A percentile compares a stretch with the other conserved stretches of the same genome.
Evolutionary conservation across 768 basidiomycete genomes (phyloP).

Genomic region (Leccinum rimulosum): DNA sequence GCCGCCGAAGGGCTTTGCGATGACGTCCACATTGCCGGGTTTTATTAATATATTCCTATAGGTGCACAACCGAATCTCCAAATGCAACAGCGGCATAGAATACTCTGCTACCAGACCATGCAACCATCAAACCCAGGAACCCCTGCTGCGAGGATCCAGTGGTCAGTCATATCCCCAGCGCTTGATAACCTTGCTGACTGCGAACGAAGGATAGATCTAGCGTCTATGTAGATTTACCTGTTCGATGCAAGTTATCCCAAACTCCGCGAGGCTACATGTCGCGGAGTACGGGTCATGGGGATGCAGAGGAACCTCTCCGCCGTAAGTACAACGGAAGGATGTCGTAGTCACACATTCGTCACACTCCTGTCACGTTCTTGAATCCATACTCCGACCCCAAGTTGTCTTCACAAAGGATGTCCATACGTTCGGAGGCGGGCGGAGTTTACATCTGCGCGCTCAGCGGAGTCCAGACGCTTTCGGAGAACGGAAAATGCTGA

Average conservation of each 20-base stretch:
- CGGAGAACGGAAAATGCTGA: neutral
- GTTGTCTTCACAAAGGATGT: too few relatives aligned
- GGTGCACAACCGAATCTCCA: neutral
- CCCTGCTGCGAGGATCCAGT: neutral
- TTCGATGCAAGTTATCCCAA: slow-evolving; percentile 6
- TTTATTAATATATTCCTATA: neutral
- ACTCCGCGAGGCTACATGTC: slow-evolving; percentile 25
- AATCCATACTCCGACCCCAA: too few relatives aligned
- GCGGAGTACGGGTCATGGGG: slow-evolving; percentile 21
- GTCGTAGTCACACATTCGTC: neutral
- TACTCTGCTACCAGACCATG: neutral
- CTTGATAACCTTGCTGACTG: neutral
- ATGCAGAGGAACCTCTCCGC: neutral
- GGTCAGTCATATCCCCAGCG: neutral
- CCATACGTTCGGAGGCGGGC: too few relatives aligned
- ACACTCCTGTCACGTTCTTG: neutral
- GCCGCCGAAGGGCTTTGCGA: neutral
- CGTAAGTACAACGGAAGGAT: neutral
- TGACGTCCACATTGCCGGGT: neutral
- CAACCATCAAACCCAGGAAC: neutral
- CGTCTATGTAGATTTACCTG: neutral
- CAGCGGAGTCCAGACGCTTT: too few relatives aligned
- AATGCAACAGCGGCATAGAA: neutral
- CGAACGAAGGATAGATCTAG: neutral
- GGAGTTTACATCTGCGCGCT: too few relatives aligned